Conservation (phyloP, 2,329 filamentous ascomycete species). For the Coniella vitis region DNA sequence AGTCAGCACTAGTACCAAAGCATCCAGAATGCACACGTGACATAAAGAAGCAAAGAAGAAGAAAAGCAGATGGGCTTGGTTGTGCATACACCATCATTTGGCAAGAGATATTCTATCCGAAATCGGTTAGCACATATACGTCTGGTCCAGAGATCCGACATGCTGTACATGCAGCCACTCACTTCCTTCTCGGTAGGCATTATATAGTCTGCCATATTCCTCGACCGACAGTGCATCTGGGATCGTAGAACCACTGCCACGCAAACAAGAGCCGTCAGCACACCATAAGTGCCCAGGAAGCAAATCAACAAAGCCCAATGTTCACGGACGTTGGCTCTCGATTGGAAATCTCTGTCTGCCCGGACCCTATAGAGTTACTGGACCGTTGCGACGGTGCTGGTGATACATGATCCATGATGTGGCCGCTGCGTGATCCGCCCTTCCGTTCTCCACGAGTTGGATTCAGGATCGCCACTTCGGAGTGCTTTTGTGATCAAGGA, state of each 20-base stretch:
- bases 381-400: neutral
- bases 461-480: too few species aligned
- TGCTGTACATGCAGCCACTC: neutral
- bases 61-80: neutral
- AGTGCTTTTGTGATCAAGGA: too few species aligned
- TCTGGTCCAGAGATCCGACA: neutral
- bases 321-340: neutral
- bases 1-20: too few species aligned
- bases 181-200: slow-evolving; percentile 9
- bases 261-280: neutral
- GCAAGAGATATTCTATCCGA: slow-evolving; percentile 3
- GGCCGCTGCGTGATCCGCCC: too few species aligned
- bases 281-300: too few species aligned
- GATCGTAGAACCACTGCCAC: slow-evolving; percentile 4
- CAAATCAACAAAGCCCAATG: too few species aligned
- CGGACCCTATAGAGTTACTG: neutral
- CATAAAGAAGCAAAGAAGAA: too few species aligned
- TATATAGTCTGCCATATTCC: slow-evolving; percentile 4
- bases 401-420: neutral
- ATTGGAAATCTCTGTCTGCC: neutral
- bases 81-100: slow-evolving; percentile 5
- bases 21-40: too few species aligned
- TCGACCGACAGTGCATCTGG: slow-evolving; percentile 3
- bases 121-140: neutral
- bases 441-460: too few species aligned